These are phyloP conservation scores for Backusella psychrophila DNA, from an alignment of 192 early-diverging fungal genomes.

Conservation along the genomic window DNA sequence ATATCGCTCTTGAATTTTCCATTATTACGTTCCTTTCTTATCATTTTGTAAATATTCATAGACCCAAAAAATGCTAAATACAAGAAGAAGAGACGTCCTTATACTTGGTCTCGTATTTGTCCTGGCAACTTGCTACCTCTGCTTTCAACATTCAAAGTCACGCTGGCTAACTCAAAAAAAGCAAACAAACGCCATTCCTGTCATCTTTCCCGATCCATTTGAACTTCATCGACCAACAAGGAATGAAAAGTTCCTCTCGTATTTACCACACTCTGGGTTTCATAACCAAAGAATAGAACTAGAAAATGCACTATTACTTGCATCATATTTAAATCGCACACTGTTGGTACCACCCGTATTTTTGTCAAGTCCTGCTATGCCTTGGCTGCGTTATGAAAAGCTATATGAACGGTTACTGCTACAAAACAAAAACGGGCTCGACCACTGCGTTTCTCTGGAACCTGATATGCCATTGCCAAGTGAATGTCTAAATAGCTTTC, in stretches of 20 bases:
- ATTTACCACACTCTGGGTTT: constrained; percentile 42
- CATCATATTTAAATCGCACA: constrained; percentile 55
- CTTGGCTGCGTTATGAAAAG: constrained; percentile 46
- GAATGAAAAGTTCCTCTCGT: constrained; percentile 36
- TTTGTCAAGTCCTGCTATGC: constrained; percentile 51
- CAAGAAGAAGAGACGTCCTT: neutral
- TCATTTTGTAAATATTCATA: neutral
- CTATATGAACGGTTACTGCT: constrained; percentile 48
- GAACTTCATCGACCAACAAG: constrained; percentile 5
- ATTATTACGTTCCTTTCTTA: neutral
- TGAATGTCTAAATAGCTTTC: constrained; percentile 54
- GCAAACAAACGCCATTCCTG: neutral
- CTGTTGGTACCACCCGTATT: constrained; percentile 49
- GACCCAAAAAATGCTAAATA: neutral
- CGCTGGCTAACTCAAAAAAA: neutral
- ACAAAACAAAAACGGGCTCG: constrained; percentile 52
- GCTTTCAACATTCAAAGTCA: neutral
- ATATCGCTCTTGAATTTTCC: neutral
- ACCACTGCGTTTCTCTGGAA: constrained; percentile 42
- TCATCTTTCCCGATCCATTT: constrained; percentile 23
- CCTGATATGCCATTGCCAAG: constrained; percentile 41
- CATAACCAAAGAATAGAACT: constrained; percentile 41
- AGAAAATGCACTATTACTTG: constrained; percentile 54
- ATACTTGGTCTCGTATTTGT: neutral
- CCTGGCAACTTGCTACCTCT: neutral